phyloP scores from a whole-genome alignment of 1,284 basidiomycete genomes.

The Coriolopsis trogii region DNA sequence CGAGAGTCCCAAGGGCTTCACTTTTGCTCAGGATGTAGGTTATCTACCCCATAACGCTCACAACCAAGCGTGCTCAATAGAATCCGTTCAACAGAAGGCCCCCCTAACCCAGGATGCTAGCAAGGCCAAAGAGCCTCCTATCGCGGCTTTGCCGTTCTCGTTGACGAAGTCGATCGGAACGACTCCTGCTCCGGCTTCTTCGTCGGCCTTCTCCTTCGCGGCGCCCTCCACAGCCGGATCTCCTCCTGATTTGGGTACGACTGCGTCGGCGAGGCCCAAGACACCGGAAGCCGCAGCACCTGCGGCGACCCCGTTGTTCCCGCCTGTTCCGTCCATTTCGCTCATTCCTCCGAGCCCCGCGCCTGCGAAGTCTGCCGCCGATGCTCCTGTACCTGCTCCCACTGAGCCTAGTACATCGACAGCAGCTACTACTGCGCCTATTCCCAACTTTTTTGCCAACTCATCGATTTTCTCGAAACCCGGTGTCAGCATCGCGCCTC shows the following conservation, averaged over 20 bases:
- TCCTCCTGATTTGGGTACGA: neutral
- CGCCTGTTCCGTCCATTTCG: slow-evolving; percentile 28
- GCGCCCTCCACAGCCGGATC: slow-evolving; percentile 2
- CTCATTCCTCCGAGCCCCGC: slow-evolving; percentile 25
- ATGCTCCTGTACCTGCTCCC: neutral
- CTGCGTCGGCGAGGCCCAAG: slow-evolving; percentile 5
- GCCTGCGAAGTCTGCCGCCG: slow-evolving; percentile 17
- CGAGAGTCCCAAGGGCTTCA: slow-evolving; percentile 64
- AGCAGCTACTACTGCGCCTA: slow-evolving; percentile 10
- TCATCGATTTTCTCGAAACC: slow-evolving; percentile 39
- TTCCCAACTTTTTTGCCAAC: slow-evolving; percentile 57
- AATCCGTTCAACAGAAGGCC: slow-evolving; percentile 24
- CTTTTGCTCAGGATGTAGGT: slow-evolving; percentile 66
- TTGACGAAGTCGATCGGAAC: slow-evolving; percentile 41
- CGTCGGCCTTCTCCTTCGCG: neutral
- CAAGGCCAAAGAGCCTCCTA: slow-evolving; percentile 66
- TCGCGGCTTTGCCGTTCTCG: slow-evolving; percentile 66
- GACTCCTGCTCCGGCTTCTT: slow-evolving; percentile 8
- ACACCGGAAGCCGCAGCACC: neutral
- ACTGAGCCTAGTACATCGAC: slow-evolving; percentile 4
- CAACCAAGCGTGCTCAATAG: no score
- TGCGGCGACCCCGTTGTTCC: slow-evolving; percentile 19
- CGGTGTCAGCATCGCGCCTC: slow-evolving; percentile 21
- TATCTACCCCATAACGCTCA: no score
- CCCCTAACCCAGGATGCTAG: slow-evolving; percentile 31